A percentile compares a stretch with the other conserved stretches of the same genome.
These are phyloP conservation scores for Leptographium radiaticola DNA, from an alignment of 2,329 filamentous ascomycete species.

Conservation along the genomic window DNA sequence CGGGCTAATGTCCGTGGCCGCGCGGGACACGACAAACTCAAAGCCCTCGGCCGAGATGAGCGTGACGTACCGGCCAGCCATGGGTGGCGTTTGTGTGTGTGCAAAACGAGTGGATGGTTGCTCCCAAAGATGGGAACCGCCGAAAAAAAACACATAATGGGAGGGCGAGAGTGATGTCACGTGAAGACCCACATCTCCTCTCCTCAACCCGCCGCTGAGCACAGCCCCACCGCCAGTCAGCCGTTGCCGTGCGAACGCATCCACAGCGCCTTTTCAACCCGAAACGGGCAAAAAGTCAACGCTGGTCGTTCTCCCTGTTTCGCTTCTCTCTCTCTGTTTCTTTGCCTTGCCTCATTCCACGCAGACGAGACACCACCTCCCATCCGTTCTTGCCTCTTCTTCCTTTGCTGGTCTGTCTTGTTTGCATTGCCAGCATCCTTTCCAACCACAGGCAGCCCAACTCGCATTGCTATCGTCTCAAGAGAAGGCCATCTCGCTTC, in stretches of 20 bases:
- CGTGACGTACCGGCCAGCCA: conserved; percentile 56
- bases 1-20: conserved; percentile 55
- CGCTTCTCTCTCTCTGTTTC: neutral
- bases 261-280: conserved; percentile 1
- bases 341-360: neutral
- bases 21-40: conserved; percentile 62
- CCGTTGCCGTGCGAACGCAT: conserved; percentile 10
- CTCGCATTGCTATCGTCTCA: too few relatives aligned
- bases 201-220: conserved; percentile 2
- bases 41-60: conserved; percentile 64
- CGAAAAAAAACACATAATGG: neutral
- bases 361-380: too few relatives aligned
- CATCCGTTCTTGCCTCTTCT: too few relatives aligned
- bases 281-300: conserved; percentile 12
- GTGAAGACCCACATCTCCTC: too few relatives aligned
- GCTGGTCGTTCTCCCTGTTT: neutral
- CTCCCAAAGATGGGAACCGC: too few relatives aligned
- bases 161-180: too few relatives aligned
- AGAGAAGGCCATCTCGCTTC: too few relatives aligned
- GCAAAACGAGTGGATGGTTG: neutral
- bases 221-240: neutral
- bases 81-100: neutral
- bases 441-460: too few relatives aligned
- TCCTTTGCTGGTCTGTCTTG: neutral
- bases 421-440: neutral